A percentile compares a stretch with the other conserved stretches of the same genome.
phyloP scores from a whole-genome alignment of 2,329 filamentous ascomycete genomes.

The Tolypocladium ovalisporum region DNA sequence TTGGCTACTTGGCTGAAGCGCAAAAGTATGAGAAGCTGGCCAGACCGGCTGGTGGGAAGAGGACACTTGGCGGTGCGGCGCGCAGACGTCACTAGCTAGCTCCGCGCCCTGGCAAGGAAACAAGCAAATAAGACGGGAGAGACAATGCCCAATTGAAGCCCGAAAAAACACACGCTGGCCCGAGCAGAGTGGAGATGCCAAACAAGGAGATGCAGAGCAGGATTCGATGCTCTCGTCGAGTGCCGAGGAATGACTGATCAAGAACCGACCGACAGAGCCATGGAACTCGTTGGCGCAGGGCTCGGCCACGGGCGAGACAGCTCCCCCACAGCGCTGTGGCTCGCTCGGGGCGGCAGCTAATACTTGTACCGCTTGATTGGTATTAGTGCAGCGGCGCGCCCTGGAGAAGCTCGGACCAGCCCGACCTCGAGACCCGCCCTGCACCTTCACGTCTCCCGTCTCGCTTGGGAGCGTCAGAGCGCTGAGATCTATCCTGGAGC shows the following conservation, averaged over 20 bases:
- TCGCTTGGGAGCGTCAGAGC: neutral
- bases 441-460: neutral
- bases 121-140: neutral
- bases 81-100: neutral
- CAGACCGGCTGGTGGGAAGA: conserved; percentile 8
- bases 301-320: neutral
- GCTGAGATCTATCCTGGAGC: neutral
- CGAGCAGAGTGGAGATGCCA: neutral
- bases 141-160: neutral
- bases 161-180: neutral
- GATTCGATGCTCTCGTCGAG: neutral
- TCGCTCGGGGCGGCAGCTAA: neutral
- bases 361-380: too few relatives aligned
- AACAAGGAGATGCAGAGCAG: neutral
- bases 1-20: neutral
- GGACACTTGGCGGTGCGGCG: conserved; percentile 19
- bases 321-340: neutral
- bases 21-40: neutral
- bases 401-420: neutral
- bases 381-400: neutral
- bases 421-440: neutral
- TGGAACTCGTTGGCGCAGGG: neutral
- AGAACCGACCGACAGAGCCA: neutral
- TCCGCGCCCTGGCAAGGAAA: neutral
- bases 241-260: too few relatives aligned